Conservation (phyloP, 2,329 filamentous ascomycete species). For the Fonsecaea monophora region DNA sequence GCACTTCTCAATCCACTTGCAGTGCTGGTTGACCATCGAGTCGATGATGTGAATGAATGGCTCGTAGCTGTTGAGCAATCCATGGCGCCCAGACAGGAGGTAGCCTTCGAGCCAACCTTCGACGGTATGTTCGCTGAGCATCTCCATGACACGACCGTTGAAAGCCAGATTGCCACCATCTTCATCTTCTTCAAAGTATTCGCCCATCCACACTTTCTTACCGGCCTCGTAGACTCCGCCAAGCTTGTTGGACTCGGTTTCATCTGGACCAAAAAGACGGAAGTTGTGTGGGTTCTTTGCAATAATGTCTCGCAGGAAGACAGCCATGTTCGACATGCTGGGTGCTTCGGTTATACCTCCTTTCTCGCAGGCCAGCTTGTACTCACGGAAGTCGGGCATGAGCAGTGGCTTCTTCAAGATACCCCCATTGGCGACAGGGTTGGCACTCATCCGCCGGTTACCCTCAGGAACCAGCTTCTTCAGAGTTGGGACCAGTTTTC, state of each 20-base stretch:
- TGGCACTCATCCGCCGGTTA: slow-evolving; percentile 75
- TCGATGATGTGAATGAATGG: slow-evolving; percentile 84
- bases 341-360: slow-evolving; percentile 63
- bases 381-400: slow-evolving; percentile 73
- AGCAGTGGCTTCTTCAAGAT: slow-evolving; percentile 69
- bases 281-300: slow-evolving; percentile 70
- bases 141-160: slow-evolving; percentile 79
- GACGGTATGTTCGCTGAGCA: slow-evolving; percentile 79
- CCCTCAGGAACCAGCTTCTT: slow-evolving; percentile 70
- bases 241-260: slow-evolving; percentile 83
- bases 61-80: slow-evolving; percentile 80
- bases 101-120: slow-evolving; percentile 85
- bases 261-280: slow-evolving; percentile 78
- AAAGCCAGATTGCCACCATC: slow-evolving; percentile 76
- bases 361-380: slow-evolving; percentile 67
- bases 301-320: slow-evolving; percentile 72
- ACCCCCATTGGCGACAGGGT: slow-evolving; percentile 77
- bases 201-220: slow-evolving; percentile 81
- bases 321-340: slow-evolving; percentile 74
- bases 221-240: slow-evolving; percentile 72
- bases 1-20: slow-evolving; percentile 84
- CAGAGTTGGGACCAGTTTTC: slow-evolving; percentile 68
- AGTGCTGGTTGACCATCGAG: slow-evolving; percentile 86
- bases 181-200: slow-evolving; percentile 76
- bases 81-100: slow-evolving; percentile 75